Percentiles rank a stretch among this genome's conserved stretches.
phyloP scores from a whole-genome alignment of 163 green algal species.

The Smithsoniella earleae region DNA sequence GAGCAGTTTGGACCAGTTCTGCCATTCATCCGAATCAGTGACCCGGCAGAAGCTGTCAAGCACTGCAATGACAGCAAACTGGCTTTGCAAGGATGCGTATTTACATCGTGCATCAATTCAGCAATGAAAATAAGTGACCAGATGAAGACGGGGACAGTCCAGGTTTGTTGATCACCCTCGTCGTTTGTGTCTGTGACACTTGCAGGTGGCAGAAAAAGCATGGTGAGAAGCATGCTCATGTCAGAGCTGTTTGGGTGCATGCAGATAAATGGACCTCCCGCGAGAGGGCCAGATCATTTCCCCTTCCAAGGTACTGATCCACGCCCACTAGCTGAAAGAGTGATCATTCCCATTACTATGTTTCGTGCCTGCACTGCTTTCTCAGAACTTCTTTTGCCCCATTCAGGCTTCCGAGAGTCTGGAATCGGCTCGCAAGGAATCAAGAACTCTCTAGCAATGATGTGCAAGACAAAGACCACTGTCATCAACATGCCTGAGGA shows the following conservation, averaged over 20 bases:
- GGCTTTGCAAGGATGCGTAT: slow-evolving; percentile 87
- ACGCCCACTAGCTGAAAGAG: too few species aligned
- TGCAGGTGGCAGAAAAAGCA: too few species aligned
- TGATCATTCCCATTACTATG: slow-evolving; percentile 15
- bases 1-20: slow-evolving; percentile 93
- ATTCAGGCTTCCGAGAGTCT: slow-evolving; percentile 81
- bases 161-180: too few species aligned
- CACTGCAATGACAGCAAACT: slow-evolving; percentile 81
- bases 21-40: slow-evolving; percentile 69
- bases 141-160: slow-evolving; percentile 91
- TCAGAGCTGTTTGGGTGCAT: background rate
- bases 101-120: slow-evolving; percentile 79
- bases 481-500: slow-evolving; percentile 84
- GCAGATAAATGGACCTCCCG: slow-evolving; percentile 78
- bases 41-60: slow-evolving; percentile 62
- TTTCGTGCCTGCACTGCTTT: slow-evolving; percentile 21
- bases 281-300: slow-evolving; percentile 79
- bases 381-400: slow-evolving; percentile 16
- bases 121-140: slow-evolving; percentile 76
- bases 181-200: too few species aligned
- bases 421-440: slow-evolving; percentile 89
- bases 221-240: too few species aligned
- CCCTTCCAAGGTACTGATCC: slow-evolving; percentile 88
- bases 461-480: slow-evolving; percentile 89
- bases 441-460: slow-evolving; percentile 76